Evolutionary conservation across 805 yeast genomes (phyloP).

Genomic region (Ascoidea asiatica): DNA sequence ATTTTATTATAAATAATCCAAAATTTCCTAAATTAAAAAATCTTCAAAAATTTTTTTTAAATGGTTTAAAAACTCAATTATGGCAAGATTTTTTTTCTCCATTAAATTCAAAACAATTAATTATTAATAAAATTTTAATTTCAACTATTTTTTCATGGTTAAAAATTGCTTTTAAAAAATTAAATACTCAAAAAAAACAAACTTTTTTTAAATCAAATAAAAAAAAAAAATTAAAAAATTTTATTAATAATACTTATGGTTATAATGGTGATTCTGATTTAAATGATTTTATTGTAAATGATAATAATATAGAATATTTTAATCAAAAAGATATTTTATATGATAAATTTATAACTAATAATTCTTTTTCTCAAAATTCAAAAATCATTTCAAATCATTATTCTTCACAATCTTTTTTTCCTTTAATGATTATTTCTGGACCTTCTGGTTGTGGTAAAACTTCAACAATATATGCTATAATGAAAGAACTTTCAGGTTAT

Average conservation of each 20-base stretch:
- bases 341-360: conserved; percentile 12
- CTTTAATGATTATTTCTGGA: conserved; percentile 57
- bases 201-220: conserved; percentile 17
- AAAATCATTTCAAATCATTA: neutral
- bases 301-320: conserved; percentile 13
- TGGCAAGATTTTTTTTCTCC: neutral
- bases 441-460: conserved; percentile 70
- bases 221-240: conserved; percentile 6
- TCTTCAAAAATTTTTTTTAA: no score
- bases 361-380: conserved; percentile 1
- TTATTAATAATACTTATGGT: neutral
- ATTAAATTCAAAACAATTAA: neutral
- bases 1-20: neutral
- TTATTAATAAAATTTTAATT: no score
- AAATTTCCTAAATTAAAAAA: neutral
- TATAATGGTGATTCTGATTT: conserved; percentile 13
- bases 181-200: conserved; percentile 21
- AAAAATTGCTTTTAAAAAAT: conserved; percentile 17
- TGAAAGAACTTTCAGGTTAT: conserved; percentile 48
- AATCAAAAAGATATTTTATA: conserved; percentile 3
- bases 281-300: conserved; percentile 22
- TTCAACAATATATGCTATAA: conserved; percentile 53
- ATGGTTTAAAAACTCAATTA: neutral
- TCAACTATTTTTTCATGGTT: conserved; percentile 16
- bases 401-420: conserved; percentile 27